Evolutionary conservation across 768 basidiomycete genomes (phyloP).

Genomic region (Astraeus odoratus): DNA sequence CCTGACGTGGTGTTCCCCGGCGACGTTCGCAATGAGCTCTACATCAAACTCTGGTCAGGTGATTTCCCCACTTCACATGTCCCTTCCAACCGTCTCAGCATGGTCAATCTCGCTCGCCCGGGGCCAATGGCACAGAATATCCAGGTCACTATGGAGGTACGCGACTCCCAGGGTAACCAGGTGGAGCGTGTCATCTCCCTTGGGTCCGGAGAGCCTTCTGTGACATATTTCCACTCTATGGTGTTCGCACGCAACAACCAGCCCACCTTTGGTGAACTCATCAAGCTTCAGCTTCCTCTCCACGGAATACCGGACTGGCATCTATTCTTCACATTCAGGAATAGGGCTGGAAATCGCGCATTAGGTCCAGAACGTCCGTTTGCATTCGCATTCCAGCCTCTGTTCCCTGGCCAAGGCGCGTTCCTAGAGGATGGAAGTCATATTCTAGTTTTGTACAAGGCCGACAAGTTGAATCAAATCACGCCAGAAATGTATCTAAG

Average conservation of each 20-base stretch:
- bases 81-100: slow-evolving; percentile 47
- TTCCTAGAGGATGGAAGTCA: slow-evolving; percentile 91
- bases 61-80: slow-evolving; percentile 62
- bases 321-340: slow-evolving; percentile 90
- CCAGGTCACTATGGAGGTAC: slow-evolving; percentile 88
- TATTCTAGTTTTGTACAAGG: slow-evolving; percentile 74
- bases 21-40: slow-evolving; percentile 88
- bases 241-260: slow-evolving; percentile 84
- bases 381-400: slow-evolving; percentile 87
- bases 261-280: slow-evolving; percentile 89
- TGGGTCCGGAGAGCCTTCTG: slow-evolving; percentile 77
- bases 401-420: slow-evolving; percentile 68
- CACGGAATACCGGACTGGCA: slow-evolving; percentile 74
- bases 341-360: slow-evolving; percentile 51
- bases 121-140: slow-evolving; percentile 50
- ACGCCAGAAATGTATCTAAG: slow-evolving; percentile 65
- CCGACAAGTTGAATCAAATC: slow-evolving; percentile 61
- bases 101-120: slow-evolving; percentile 55
- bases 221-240: slow-evolving; percentile 83
- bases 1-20: slow-evolving; percentile 95
- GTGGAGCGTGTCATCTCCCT: slow-evolving; percentile 71
- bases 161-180: slow-evolving; percentile 58
- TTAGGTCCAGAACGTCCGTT: slow-evolving; percentile 65
- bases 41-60: slow-evolving; percentile 93
- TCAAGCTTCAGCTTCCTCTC: slow-evolving; percentile 76